Evolutionary conservation across 2,329 filamentous ascomycete genomes (phyloP), one percentile per base, ranked within the genome.

Genomic region (Fusarium papillatum): DNA sequence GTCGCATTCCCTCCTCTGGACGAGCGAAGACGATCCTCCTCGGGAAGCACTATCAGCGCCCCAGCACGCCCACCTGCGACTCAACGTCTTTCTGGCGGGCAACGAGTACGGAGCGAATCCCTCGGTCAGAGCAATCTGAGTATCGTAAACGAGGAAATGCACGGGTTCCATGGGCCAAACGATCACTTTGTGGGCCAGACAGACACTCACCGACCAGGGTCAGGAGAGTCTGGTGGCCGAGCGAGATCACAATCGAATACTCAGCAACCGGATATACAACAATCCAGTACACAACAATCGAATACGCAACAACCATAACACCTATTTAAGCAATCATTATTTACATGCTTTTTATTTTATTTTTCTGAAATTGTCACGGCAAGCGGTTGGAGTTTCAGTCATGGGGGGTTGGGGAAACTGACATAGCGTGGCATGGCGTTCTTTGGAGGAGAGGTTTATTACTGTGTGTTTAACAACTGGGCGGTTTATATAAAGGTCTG

Each of bases 131-230:
- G 70, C 7, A 63, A 75, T 41, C 69, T 83, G 38, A 77, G 75
- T 22, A 76, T 79, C 4, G 85, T 89, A 38, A 83, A 80, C 55
- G 88, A 90, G 76, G 86, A 88, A 68, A 82, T 88, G 63, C 87
- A 89, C 64, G 88, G 88, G 5, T 85, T 87, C 43, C 86, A 89
- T 67, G 88, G 88, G 1, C 84, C 87, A 2, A 68, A 78, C 5
- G 79, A 86, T 61, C 79, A 81, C 1, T 82, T 83, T 11, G 83
- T 81, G 7, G 87, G 88, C 0, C 85, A 89, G 77, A 89, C 83
- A 2, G 83, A 72, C n/a, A 72, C 70, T 3, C 75, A 77, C 36
- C 71, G 72, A 7, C 75, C 72, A 2, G 79, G 74, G 31, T 78
- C 76, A 29, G 62, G 66, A 17, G 72, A 64, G 16, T 70, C 72